These are phyloP conservation scores for Fusarium miscanthi DNA, from an alignment of 2,329 filamentous ascomycete genomes.

Conservation along the genomic window DNA sequence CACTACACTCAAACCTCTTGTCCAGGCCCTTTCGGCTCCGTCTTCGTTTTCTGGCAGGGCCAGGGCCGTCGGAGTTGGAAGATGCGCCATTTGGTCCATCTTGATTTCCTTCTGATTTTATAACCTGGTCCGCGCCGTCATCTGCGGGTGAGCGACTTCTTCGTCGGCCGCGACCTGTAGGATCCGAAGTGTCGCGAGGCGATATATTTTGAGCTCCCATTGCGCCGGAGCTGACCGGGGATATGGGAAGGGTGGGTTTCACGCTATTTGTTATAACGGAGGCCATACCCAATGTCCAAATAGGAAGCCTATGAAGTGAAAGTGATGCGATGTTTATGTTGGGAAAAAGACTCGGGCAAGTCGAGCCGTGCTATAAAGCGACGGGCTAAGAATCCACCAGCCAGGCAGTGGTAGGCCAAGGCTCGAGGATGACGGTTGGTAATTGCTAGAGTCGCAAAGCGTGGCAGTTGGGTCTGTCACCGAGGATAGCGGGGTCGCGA, in stretches of 20 bases:
- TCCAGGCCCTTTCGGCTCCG: constrained; percentile 82
- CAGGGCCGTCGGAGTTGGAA: constrained; percentile 65
- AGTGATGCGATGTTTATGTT: background rate
- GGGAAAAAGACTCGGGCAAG: background rate
- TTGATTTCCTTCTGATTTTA: constrained; percentile 50
- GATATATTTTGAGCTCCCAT: constrained; percentile 57
- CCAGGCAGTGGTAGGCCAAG: constrained; percentile 26
- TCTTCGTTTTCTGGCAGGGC: constrained; percentile 73
- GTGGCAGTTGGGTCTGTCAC: constrained; percentile 20
- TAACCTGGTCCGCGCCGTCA: constrained; percentile 56
- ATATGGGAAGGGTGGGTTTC: constrained; percentile 52
- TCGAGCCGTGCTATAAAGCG: background rate
- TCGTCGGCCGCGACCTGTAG: constrained; percentile 52
- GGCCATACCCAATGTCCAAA: constrained; percentile 41
- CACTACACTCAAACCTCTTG: constrained; percentile 85
- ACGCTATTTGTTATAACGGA: constrained; percentile 44
- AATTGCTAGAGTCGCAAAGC: constrained; percentile 26
- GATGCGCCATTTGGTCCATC: constrained; percentile 56
- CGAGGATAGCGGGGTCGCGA: constrained; percentile 40
- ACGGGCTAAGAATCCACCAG: constrained; percentile 12
- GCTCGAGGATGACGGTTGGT: constrained; percentile 22
- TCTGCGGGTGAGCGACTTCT: constrained; percentile 57
- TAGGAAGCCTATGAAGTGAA: background rate
- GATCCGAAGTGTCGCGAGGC: constrained; percentile 49
- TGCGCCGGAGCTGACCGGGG: constrained; percentile 52